phyloP scores from a whole-genome alignment of 306 rosid genomes.

The Lotus japonicus region DNA sequence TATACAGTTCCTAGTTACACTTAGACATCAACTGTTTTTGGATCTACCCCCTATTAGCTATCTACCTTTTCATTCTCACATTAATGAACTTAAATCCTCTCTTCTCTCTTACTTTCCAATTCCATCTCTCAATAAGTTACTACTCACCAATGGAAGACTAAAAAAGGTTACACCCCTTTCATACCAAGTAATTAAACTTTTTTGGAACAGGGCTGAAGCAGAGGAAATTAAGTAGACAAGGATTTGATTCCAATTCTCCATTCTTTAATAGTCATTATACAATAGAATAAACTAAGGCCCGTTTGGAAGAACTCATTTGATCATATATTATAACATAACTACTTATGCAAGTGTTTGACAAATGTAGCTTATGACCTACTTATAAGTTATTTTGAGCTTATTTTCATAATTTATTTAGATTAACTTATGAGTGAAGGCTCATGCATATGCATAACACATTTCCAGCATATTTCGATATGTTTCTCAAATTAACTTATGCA shows the following conservation, averaged over 20 bases:
- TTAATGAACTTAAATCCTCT: background rate
- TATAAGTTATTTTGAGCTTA: no score
- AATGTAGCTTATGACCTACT: no score
- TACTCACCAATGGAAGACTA: background rate
- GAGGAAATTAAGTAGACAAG: background rate
- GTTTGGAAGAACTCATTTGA: no score
- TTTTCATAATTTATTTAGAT: no score
- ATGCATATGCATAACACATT: no score
- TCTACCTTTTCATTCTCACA: constrained; percentile 21
- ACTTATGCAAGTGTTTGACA: no score
- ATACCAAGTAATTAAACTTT: background rate
- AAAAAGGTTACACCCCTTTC: background rate
- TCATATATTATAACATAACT: no score
- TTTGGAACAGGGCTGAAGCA: background rate
- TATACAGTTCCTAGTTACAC: background rate
- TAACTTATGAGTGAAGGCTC: no score
- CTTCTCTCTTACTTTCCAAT: background rate
- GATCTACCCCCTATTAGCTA: constrained; percentile 14
- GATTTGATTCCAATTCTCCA: background rate
- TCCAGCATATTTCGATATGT: no score
- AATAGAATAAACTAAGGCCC: background rate
- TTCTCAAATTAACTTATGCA: no score
- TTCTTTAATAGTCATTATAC: background rate
- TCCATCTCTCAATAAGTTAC: background rate
- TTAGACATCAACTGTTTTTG: background rate